Evolutionary conservation across 2,329 filamentous ascomycete species (phyloP), one percentile per base, ranked within the genome.

Genomic region (Aspergillus sp.): DNA sequence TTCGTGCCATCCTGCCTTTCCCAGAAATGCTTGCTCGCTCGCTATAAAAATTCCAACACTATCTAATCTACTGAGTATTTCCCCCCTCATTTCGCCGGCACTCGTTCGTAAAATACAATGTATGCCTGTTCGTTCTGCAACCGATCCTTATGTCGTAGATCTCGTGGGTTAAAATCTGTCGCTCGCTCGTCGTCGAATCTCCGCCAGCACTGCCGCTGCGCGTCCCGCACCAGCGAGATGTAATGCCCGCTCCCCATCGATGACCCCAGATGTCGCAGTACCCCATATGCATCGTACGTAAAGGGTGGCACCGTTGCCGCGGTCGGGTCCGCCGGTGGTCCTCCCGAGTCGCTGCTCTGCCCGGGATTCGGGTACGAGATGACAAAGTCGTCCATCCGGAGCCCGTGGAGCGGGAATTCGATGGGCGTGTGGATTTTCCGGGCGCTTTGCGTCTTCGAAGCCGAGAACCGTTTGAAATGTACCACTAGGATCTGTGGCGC

Each of bases 251-350:
- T 80, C 32, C 80, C 78, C 41, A 86, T 73, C 1, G 76, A 81
- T 1, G 70, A 70, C 19, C 90, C 90, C 4, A 79, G 67, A 63
- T 96, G 90, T 49, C 86, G 76, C 42, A 94, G 80, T 6, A 96
- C 85, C 2, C 84, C 91, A 61, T 95, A 96, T 41, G 87, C 84
- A 59, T 95, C 85, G 65, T 96, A 98, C 5, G 74, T 70, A 59
- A 86, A 89, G 0, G 86, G 84, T 1, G 64, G 62, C 41, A 60
- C 70, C 43, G 56, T 69, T 42, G 56, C 73, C 67, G 31, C 64
- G 60, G 39, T 74, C 67, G 31, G 64, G 61, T 53, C 79, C 62
- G 53, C 78, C 66, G 33, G 84, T 79, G 63, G 87, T 88, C 27
- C 78, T 71, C 39, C 44, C 42, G 50, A 42, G 34, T 49, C 62